Conservation (phyloP, 768 basidiomycete species). For the Roridomyces roridus region DNA sequence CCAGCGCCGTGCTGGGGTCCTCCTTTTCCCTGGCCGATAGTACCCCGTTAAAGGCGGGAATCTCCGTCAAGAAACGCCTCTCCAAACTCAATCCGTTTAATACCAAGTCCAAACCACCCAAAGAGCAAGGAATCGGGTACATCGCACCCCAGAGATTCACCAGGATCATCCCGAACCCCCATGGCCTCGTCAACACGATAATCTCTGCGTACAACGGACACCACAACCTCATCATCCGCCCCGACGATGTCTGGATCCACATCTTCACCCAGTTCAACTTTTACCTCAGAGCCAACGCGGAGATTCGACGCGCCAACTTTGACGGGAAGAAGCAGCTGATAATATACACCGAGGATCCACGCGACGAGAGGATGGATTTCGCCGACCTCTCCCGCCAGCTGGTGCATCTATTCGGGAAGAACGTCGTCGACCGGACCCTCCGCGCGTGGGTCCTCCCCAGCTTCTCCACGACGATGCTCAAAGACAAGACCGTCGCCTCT, state of each 20-base stretch:
- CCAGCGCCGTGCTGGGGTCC: no score
- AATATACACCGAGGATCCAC: conserved; percentile 4
- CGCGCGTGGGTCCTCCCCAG: conserved; percentile 47
- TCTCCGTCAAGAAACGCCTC: conserved; percentile 39
- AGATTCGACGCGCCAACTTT: conserved; percentile 36
- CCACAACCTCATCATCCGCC: no score
- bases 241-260: no score
- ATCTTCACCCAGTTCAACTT: conserved; percentile 27
- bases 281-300: conserved; percentile 44
- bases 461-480: conserved; percentile 49
- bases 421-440: conserved; percentile 35
- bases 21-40: no score
- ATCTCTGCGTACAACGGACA: no score
- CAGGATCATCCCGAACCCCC: no score
- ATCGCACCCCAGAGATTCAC: neutral
- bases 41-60: conserved; percentile 31
- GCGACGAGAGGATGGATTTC: conserved; percentile 26
- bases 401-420: conserved; percentile 26
- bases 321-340: conserved; percentile 27
- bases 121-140: conserved; percentile 48
- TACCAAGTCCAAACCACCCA: conserved; percentile 55
- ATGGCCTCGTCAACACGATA: no score
- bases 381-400: conserved; percentile 29
- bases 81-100: conserved; percentile 41
- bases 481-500: conserved; percentile 42